Percentiles rank a stretch among this genome's conserved stretches.
Evolutionary conservation across 2,329 filamentous ascomycete genomes (phyloP).

Genomic region (Kalmusia sp.): DNA sequence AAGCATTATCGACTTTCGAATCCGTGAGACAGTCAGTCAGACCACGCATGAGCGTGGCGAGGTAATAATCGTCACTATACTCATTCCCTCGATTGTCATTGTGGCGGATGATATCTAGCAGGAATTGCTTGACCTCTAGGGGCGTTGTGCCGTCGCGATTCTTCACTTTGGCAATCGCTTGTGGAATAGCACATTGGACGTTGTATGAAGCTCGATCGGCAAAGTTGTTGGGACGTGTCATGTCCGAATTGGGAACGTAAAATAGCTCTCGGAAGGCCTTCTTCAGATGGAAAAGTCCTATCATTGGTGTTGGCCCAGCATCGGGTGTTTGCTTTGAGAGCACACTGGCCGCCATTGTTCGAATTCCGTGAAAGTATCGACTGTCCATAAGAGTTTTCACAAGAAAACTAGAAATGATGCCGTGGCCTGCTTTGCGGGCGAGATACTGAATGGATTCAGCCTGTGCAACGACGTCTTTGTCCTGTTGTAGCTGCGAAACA

Average conservation of each 20-base stretch:
- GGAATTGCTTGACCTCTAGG: constrained; percentile 77
- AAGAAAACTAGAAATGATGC: constrained; percentile 86
- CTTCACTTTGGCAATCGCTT: constrained; percentile 79
- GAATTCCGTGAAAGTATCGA: constrained; percentile 92
- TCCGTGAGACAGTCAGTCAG: constrained; percentile 61
- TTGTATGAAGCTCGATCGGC: constrained; percentile 84
- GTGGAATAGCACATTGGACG: constrained; percentile 82
- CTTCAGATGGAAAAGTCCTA: constrained; percentile 83
- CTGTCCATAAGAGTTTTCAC: constrained; percentile 88
- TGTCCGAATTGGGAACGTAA: constrained; percentile 78
- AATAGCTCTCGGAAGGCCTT: constrained; percentile 89
- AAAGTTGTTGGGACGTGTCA: constrained; percentile 91
- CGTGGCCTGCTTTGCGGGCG: constrained; percentile 70
- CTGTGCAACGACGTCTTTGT: constrained; percentile 93
- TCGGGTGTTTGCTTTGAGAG: constrained; percentile 72
- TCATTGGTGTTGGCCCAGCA: constrained; percentile 63
- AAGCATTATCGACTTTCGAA: constrained; percentile 28
- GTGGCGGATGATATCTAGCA: constrained; percentile 87
- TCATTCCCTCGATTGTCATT: constrained; percentile 94
- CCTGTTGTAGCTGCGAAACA: constrained; percentile 94
- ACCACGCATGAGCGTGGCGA: constrained; percentile 77
- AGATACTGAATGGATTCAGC: constrained; percentile 76
- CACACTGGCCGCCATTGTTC: constrained; percentile 81
- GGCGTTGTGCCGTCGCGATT: constrained; percentile 80
- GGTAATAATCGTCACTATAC: constrained; percentile 88